These are phyloP conservation scores for Rhodotorula paludigena DNA, from an alignment of 768 basidiomycete genomes.

Conservation along the genomic window DNA sequence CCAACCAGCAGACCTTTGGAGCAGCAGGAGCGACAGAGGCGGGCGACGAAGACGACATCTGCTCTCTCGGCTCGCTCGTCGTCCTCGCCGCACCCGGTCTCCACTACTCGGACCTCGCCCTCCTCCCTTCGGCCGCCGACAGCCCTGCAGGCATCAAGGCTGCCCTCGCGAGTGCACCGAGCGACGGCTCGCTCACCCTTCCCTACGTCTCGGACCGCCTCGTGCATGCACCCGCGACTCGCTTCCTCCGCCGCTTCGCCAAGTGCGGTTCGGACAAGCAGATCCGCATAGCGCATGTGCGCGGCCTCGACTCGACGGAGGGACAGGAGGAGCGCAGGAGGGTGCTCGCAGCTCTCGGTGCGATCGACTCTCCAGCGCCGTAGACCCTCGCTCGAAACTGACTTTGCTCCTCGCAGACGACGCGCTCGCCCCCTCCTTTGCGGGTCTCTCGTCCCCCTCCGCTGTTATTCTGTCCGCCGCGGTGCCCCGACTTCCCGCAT, in stretches of 20 bases:
- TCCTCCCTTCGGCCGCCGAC: conserved; percentile 12
- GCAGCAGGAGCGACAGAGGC: neutral
- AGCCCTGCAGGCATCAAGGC: neutral
- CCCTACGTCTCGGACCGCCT: conserved; percentile 6
- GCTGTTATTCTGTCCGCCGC: no score
- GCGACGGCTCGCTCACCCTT: neutral
- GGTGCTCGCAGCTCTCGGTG: no score
- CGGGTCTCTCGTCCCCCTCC: no score
- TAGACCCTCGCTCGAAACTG: no score
- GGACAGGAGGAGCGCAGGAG: no score
- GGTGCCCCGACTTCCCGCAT: no score
- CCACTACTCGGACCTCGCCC: conserved; percentile 30
- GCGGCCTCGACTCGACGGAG: no score
- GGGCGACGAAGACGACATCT: conserved; percentile 2
- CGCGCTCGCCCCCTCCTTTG: no score
- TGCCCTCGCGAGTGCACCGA: neutral
- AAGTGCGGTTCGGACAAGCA: neutral
- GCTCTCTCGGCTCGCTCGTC: conserved; percentile 20
- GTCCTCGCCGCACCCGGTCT: conserved; percentile 27
- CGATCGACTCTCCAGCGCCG: no score
- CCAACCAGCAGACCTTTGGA: conserved; percentile 4
- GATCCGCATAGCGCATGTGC: neutral
- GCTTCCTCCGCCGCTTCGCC: conserved; percentile 10
- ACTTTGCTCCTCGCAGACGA: no score
- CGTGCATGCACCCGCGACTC: neutral